Evolutionary conservation across 306 rosid species (phyloP).

Genomic region (Castanospermum australe): DNA sequence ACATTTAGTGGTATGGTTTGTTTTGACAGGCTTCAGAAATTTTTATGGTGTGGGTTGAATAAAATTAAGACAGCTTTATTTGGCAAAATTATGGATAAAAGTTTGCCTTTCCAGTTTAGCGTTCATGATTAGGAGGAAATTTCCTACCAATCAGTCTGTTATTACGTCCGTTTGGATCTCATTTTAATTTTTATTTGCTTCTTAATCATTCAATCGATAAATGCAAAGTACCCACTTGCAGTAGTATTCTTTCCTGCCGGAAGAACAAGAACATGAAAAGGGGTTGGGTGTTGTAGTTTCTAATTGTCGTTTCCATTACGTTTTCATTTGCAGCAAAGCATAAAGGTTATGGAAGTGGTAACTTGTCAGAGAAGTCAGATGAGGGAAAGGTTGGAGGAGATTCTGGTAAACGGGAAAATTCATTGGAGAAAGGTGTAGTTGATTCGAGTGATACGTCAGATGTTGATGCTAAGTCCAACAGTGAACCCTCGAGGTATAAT

Average conservation of each 20-base stretch:
- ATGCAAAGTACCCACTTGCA: not conserved
- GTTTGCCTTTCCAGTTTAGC: not conserved
- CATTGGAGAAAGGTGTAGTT: constrained; percentile 48
- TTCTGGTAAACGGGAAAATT: constrained; percentile 48
- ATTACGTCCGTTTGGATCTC: not conserved
- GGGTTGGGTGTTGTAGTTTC: constrained; percentile 3
- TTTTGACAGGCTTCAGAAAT: not conserved
- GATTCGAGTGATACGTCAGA: constrained; percentile 48
- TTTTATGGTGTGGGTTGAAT: not conserved
- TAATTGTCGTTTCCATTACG: constrained; percentile 14
- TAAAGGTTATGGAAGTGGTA: constrained; percentile 59
- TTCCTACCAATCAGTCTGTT: not conserved
- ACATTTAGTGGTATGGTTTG: not conserved
- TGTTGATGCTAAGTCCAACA: constrained; percentile 44
- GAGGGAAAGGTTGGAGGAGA: constrained; percentile 55
- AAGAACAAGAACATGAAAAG: not conserved
- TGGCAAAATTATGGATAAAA: not conserved
- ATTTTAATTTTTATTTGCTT: not conserved
- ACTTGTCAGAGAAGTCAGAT: constrained; percentile 60
- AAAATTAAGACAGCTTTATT: not conserved
- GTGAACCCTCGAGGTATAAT: constrained; percentile 40
- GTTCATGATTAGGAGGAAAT: not conserved
- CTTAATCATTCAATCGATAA: not conserved
- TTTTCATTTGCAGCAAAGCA: constrained; percentile 66
- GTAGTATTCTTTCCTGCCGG: not conserved